Evolutionary conservation across 306 rosid genomes (phyloP).

Genomic region (Ziziphus jujuba): DNA sequence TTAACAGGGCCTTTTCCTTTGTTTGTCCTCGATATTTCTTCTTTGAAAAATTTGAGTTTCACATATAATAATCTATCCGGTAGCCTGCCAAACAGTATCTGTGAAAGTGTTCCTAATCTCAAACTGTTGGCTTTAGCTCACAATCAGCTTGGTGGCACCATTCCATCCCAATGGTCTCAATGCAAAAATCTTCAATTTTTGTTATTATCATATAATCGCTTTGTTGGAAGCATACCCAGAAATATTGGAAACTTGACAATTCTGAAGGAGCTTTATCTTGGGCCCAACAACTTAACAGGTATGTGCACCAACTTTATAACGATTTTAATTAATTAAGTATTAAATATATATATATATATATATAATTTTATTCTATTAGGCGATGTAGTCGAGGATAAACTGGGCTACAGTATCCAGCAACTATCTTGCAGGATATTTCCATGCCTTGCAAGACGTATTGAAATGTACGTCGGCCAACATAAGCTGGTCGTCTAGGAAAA

Average conservation of each 20-base stretch:
- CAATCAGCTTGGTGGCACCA: conserved; percentile 8
- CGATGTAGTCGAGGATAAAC: too few relatives aligned
- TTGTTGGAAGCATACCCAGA: conserved; percentile 19
- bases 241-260: conserved; percentile 11
- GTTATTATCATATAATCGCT: neutral
- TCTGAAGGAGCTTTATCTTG: neutral
- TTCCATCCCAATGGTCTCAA: conserved; percentile 20
- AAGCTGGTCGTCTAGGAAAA: too few relatives aligned
- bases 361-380: too few relatives aligned
- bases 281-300: conserved; percentile 12
- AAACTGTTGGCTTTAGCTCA: neutral
- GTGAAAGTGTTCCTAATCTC: conserved; percentile 10
- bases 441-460: too few relatives aligned
- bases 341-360: too few relatives aligned
- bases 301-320: too few relatives aligned
- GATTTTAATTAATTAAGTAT: too few relatives aligned
- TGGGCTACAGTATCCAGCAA: too few relatives aligned
- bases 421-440: too few relatives aligned
- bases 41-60: neutral
- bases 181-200: neutral
- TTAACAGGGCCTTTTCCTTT: conserved; percentile 6
- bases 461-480: too few relatives aligned
- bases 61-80: neutral
- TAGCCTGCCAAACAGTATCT: neutral
- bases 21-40: neutral